Evolutionary conservation across 2,329 filamentous ascomycete genomes (phyloP).

Genomic region (Clathrospora elynae): DNA sequence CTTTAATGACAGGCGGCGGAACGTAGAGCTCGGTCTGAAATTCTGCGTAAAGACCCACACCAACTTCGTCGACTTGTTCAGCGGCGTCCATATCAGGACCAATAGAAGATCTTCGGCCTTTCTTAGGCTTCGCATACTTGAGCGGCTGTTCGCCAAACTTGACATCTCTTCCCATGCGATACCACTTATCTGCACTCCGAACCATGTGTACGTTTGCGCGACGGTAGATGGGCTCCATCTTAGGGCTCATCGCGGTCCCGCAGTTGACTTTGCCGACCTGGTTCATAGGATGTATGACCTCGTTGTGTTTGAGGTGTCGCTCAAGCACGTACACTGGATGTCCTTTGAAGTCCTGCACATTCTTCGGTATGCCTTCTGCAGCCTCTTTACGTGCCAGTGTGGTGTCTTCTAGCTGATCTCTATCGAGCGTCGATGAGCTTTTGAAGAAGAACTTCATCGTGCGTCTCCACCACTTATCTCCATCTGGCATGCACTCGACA

Average conservation of each 20-base stretch:
- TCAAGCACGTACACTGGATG: conserved; percentile 79
- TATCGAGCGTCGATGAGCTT: conserved; percentile 54
- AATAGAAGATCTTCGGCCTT: conserved; percentile 30
- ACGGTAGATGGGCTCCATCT: conserved; percentile 79
- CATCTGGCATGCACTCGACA: conserved; percentile 69
- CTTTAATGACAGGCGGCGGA: conserved; percentile 75
- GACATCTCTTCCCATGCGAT: conserved; percentile 80
- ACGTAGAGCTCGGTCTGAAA: conserved; percentile 72
- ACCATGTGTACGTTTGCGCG: conserved; percentile 79
- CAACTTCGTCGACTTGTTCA: conserved; percentile 50
- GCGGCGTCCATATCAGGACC: conserved; percentile 41
- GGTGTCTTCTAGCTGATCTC: conserved; percentile 83
- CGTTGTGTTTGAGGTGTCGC: conserved; percentile 79
- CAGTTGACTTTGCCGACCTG: conserved; percentile 78
- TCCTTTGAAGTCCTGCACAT: conserved; percentile 83
- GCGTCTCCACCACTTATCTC: conserved; percentile 61
- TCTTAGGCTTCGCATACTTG: conserved; percentile 64
- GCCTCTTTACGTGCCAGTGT: conserved; percentile 74
- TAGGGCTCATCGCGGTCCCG: conserved; percentile 61
- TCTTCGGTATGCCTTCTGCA: conserved; percentile 79
- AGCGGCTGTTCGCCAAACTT: conserved; percentile 76
- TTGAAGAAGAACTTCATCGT: conserved; percentile 56
- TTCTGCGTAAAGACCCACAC: conserved; percentile 62
- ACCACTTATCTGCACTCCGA: conserved; percentile 86
- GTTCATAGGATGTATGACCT: conserved; percentile 75